Evolutionary conservation across 2,329 filamentous ascomycete genomes (phyloP).

Genomic region (Metarhizium guizhouense): DNA sequence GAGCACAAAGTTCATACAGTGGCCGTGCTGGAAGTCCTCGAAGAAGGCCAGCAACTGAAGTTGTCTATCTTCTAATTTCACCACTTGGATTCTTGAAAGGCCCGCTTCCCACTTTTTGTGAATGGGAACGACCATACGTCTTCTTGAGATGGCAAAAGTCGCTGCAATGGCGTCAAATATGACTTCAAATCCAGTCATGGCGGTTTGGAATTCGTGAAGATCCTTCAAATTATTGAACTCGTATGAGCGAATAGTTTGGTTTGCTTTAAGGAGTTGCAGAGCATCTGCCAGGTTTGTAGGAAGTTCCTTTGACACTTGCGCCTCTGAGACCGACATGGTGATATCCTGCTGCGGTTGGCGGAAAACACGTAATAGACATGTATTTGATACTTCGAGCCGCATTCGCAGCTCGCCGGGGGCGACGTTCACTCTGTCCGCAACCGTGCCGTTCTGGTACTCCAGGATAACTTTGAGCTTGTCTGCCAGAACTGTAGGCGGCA

Average conservation of each 20-base stretch:
- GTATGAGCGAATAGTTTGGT: conserved; percentile 62
- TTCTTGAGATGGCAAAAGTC: conserved; percentile 72
- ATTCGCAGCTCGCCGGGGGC: conserved; percentile 65
- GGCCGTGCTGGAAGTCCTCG: conserved; percentile 76
- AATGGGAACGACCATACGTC: conserved; percentile 83
- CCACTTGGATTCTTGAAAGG: conserved; percentile 70
- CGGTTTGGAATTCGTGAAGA: conserved; percentile 69
- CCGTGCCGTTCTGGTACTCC: conserved; percentile 65
- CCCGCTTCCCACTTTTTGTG: conserved; percentile 90
- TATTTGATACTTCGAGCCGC: conserved; percentile 52
- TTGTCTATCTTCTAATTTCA: conserved; percentile 61
- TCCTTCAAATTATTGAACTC: conserved; percentile 58
- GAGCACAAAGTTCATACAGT: conserved; percentile 81
- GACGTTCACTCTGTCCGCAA: conserved; percentile 79
- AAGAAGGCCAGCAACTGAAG: conserved; percentile 80
- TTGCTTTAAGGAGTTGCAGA: conserved; percentile 46
- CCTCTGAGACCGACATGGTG: conserved; percentile 65
- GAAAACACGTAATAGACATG: conserved; percentile 55
- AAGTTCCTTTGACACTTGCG: conserved; percentile 52
- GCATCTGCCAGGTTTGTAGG: conserved; percentile 55
- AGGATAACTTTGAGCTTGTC: conserved; percentile 68
- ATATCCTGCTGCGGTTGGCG: conserved; percentile 70
- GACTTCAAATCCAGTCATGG: conserved; percentile 72
- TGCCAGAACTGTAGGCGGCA: conserved; percentile 61
- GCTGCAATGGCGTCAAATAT: conserved; percentile 63